phyloP scores from a whole-genome alignment of 2,329 filamentous ascomycete species.

The Beauveria sp. region DNA sequence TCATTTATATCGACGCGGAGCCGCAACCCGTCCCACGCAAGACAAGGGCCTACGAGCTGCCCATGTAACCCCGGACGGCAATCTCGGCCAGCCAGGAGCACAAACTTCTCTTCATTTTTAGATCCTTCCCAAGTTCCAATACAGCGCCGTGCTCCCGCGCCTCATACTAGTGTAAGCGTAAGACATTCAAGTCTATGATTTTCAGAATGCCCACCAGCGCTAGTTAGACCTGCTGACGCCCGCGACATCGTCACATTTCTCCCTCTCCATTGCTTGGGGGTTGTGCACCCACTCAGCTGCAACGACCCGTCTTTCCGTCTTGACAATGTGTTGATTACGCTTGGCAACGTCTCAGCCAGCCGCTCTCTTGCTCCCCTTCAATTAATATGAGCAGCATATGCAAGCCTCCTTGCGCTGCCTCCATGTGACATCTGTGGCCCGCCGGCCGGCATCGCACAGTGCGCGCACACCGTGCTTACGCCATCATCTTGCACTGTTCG shows the following conservation, averaged over 20 bases:
- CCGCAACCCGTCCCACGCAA: not conserved
- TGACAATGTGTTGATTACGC: not conserved
- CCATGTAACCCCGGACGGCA: conserved; percentile 2
- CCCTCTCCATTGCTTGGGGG: no score
- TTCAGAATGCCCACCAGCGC: not conserved
- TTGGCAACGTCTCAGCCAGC: not conserved
- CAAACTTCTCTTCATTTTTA: no score
- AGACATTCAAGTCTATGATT: no score
- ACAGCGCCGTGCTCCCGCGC: not conserved
- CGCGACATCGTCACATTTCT: not conserved
- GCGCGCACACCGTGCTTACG: not conserved
- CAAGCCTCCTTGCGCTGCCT: not conserved
- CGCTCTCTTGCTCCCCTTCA: not conserved
- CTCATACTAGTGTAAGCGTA: no score
- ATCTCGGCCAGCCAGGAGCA: not conserved
- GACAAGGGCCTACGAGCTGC: no score
- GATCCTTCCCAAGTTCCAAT: not conserved
- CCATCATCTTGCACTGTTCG: not conserved
- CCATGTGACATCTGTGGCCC: not conserved
- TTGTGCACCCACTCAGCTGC: no score
- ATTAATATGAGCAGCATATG: not conserved
- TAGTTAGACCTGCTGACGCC: not conserved
- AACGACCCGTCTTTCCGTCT: no score
- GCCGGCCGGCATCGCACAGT: conserved; percentile 3
- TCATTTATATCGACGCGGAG: not conserved